Conservation (phyloP, 495 filamentous ascomycete genomes). For the Sphaerosporella brunnea region DNA sequence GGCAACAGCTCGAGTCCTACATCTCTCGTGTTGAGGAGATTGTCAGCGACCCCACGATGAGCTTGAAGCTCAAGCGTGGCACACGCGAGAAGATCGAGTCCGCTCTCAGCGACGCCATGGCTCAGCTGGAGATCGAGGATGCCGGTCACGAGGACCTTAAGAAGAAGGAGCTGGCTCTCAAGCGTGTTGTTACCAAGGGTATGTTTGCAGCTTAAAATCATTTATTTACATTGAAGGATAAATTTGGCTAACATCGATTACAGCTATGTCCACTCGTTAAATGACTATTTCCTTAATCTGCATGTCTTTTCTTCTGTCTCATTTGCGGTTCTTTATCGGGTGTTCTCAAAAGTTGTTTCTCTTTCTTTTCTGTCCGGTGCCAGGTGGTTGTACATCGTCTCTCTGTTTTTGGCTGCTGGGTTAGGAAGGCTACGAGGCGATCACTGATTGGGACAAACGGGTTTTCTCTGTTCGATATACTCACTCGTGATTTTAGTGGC, state of each 20-base stretch:
- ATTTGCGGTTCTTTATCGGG: conserved; percentile 6
- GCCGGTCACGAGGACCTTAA: conserved; percentile 84
- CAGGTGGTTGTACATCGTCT: conserved; percentile 4
- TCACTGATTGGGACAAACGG: conserved; percentile 2
- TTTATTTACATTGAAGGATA: conserved; percentile 3
- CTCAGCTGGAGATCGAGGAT: conserved; percentile 72
- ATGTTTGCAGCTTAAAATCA: conserved; percentile 34
- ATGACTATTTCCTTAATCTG: not conserved
- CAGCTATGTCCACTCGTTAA: conserved; percentile 24
- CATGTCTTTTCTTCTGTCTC: conserved; percentile 17
- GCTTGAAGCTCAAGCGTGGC: conserved; percentile 93
- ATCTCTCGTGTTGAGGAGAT: conserved; percentile 98
- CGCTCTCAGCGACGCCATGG: conserved; percentile 72
- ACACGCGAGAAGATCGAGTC: conserved; percentile 99
- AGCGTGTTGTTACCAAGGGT: conserved; percentile 94
- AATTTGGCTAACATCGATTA: conserved; percentile 8
- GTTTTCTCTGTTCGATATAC: too few relatives aligned
- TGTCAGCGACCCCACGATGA: conserved; percentile 85
- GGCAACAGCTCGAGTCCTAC: conserved; percentile 98
- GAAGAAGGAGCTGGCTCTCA: conserved; percentile 99
- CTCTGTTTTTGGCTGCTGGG: conserved; percentile 8
- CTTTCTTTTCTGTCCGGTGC: conserved; percentile 4
- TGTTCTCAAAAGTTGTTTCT: conserved; percentile 9
- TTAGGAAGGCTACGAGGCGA: conserved; percentile 7
- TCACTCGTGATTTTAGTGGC: too few relatives aligned